Conservation (phyloP, 2,329 filamentous ascomycete species). For the Hypoxylon sp. region DNA sequence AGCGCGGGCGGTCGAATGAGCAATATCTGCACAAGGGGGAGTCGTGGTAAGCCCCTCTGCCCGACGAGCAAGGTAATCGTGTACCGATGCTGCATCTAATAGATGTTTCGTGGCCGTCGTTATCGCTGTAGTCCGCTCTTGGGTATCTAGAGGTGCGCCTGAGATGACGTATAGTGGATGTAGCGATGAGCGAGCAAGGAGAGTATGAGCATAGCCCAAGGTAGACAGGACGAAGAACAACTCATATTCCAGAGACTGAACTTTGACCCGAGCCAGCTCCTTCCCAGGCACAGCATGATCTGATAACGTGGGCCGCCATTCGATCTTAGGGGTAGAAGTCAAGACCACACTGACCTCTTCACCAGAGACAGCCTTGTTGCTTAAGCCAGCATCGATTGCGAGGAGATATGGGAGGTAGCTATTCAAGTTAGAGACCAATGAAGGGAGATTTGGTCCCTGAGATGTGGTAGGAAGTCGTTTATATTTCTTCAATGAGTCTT, state of each 20-base stretch:
- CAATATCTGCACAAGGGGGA: slow-evolving; percentile 62
- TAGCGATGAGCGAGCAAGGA: slow-evolving; percentile 76
- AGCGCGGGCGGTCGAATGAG: slow-evolving; percentile 61
- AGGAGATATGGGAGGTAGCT: slow-evolving; percentile 86
- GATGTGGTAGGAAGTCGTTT: slow-evolving; percentile 81
- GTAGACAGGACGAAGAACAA: slow-evolving; percentile 81
- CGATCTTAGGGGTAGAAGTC: slow-evolving; percentile 67
- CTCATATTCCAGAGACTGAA: slow-evolving; percentile 82
- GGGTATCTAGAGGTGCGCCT: slow-evolving; percentile 65
- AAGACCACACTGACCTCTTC: slow-evolving; percentile 75
- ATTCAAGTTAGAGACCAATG: slow-evolving; percentile 73
- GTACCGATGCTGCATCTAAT: slow-evolving; percentile 80
- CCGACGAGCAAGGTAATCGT: slow-evolving; percentile 72
- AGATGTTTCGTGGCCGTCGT: slow-evolving; percentile 79
- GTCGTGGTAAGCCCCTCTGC: slow-evolving; percentile 54
- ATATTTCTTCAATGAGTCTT: slow-evolving; percentile 85
- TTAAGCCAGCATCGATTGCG: slow-evolving; percentile 77
- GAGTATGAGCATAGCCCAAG: slow-evolving; percentile 76
- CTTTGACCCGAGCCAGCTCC: slow-evolving; percentile 71
- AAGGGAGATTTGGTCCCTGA: slow-evolving; percentile 74
- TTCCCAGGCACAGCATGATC: slow-evolving; percentile 69
- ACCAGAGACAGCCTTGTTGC: slow-evolving; percentile 57
- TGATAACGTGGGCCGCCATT: slow-evolving; percentile 86
- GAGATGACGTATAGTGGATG: slow-evolving; percentile 76
- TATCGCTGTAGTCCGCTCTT: slow-evolving; percentile 75